phyloP scores from a whole-genome alignment of 352 stramenopile genomes.

The Aphanomyces stellatus region DNA sequence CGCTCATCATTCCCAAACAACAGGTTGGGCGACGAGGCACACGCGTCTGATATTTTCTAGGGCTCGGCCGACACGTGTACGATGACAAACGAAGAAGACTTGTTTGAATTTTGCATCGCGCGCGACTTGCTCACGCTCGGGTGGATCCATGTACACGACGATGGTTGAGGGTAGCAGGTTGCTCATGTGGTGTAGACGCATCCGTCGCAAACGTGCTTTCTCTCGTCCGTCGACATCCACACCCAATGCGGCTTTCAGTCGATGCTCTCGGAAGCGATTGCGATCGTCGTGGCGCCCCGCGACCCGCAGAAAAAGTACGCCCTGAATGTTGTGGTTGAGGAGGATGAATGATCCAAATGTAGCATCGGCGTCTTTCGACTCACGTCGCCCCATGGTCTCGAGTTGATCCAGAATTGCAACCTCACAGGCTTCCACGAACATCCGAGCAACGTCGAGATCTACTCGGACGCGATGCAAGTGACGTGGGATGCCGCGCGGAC shows the following conservation, averaged over 20 bases:
- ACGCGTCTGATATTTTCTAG: conserved; percentile 23
- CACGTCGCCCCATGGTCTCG: conserved; percentile 60
- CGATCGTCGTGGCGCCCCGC: conserved; percentile 77
- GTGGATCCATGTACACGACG: conserved; percentile 85
- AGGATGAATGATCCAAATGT: neutral
- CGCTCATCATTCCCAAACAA: conserved; percentile 84
- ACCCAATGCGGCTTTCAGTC: conserved; percentile 87
- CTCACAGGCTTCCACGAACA: conserved; percentile 83
- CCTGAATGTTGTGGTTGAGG: neutral
- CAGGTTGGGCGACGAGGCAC: conserved; percentile 29
- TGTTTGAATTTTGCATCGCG: conserved; percentile 82
- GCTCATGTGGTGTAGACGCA: conserved; percentile 57
- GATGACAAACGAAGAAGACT: conserved; percentile 83
- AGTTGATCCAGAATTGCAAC: conserved; percentile 84
- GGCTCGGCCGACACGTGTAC: conserved; percentile 78
- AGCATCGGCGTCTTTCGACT: conserved; percentile 82
- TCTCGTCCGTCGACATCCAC: conserved; percentile 86
- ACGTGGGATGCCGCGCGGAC: conserved; percentile 40
- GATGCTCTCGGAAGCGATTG: conserved; percentile 82
- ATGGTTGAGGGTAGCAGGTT: neutral
- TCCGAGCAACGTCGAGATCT: conserved; percentile 62
- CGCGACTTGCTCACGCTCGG: conserved; percentile 84
- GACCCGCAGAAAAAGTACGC: conserved; percentile 56
- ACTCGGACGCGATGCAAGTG: conserved; percentile 67
- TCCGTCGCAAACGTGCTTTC: conserved; percentile 80